phyloP scores from a whole-genome alignment of 2,329 filamentous ascomycete species.

The Colletotrichum costaricense region DNA sequence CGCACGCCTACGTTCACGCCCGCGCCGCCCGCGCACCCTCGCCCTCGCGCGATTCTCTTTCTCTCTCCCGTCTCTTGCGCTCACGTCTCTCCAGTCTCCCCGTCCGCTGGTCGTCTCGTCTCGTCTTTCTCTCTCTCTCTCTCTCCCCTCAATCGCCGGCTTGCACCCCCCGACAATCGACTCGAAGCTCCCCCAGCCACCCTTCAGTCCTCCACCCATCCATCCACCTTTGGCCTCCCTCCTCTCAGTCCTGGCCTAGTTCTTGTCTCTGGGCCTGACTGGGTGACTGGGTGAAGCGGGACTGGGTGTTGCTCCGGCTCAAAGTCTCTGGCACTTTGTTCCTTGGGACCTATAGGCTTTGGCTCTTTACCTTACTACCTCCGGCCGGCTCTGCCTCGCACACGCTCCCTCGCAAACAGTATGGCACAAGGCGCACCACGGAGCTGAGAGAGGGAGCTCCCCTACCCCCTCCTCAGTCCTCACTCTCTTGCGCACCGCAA shows the following conservation, averaged over 20 bases:
- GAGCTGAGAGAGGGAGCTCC: slow-evolving; percentile 33
- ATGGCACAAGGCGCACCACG: slow-evolving; percentile 20
- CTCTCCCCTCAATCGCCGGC: not conserved
- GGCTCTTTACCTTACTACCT: not conserved
- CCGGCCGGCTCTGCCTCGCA: slow-evolving; percentile 17
- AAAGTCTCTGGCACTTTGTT: slow-evolving; percentile 13
- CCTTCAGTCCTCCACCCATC: not conserved
- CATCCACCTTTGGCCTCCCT: slow-evolving; percentile 21
- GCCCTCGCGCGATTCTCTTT: not conserved
- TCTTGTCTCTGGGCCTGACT: not conserved
- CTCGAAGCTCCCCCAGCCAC: slow-evolving; percentile 34
- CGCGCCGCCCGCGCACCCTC: not conserved
- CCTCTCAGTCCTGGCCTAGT: slow-evolving; percentile 1
- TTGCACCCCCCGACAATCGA: slow-evolving; percentile 20
- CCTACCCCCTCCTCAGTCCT: not conserved
- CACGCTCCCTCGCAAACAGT: slow-evolving; percentile 31
- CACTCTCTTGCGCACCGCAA: slow-evolving; percentile 20
- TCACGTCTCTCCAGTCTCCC: not conserved
- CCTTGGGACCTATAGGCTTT: not conserved
- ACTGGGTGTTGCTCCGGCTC: slow-evolving; percentile 19
- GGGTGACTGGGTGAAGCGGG: not conserved
- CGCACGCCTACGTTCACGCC: slow-evolving; percentile 11
- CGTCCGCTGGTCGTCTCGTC: slow-evolving; percentile 6
- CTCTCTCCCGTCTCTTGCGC: not conserved
- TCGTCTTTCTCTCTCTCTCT: not conserved